A percentile compares a stretch with the other conserved stretches of the same genome.
phyloP scores from a whole-genome alignment of 192 early-diverging fungal genomes.

The Allomyces macrogynus region DNA sequence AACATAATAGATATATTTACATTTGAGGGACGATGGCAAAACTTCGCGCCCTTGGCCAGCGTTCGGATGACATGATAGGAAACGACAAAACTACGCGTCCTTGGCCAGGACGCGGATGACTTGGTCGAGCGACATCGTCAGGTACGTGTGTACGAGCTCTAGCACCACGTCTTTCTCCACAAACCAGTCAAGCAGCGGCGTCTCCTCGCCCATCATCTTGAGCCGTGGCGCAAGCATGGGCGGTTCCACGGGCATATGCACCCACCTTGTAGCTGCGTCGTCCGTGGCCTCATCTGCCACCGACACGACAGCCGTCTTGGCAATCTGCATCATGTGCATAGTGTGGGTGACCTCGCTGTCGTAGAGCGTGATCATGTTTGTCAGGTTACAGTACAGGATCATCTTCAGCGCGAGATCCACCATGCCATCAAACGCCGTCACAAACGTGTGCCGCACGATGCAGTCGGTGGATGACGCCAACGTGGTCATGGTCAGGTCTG shows the following conservation, averaged over 20 bases:
- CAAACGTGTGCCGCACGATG: conserved; percentile 14
- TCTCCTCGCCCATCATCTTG: conserved; percentile 24
- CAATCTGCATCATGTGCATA: neutral
- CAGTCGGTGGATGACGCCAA: conserved; percentile 5
- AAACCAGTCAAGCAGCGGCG: conserved; percentile 28
- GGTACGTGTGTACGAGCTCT: conserved; percentile 17
- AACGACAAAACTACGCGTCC: no score
- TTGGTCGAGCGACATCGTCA: conserved; percentile 20
- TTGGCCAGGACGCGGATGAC: conserved; percentile 3
- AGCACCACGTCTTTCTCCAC: conserved; percentile 20
- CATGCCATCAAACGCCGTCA: conserved; percentile 15
- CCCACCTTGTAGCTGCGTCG: conserved; percentile 8
- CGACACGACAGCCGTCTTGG: conserved; percentile 7
- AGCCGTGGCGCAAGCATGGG: conserved; percentile 22
- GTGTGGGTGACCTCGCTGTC: conserved; percentile 14
- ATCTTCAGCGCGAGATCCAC: conserved; percentile 24
- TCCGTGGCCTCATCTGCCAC: conserved; percentile 21
- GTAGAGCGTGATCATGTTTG: conserved; percentile 16
- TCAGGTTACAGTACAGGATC: conserved; percentile 19
- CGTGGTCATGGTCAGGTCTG: conserved; percentile 17
- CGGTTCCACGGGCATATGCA: conserved; percentile 7
- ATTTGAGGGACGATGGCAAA: no score
- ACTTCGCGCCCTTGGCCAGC: no score
- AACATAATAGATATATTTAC: no score
- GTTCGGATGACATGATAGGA: no score